Evolutionary conservation across 148 eudicot genomes (phyloP), one percentile per base, ranked within the genome.

Genomic region (Heliosperma pusillum): DNA sequence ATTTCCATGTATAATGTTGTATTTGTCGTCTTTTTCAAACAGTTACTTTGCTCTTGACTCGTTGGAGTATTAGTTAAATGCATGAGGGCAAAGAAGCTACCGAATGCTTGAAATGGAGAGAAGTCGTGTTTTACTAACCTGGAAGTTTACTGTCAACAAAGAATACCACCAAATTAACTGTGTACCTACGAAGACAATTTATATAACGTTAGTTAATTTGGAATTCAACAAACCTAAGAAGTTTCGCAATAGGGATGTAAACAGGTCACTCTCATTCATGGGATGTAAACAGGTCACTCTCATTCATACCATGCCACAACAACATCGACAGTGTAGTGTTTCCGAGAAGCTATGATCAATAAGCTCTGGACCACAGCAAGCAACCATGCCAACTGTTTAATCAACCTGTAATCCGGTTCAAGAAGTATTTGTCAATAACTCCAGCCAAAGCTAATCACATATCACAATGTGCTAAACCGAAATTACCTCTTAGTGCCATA

Each of bases 271-370:
- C n/a, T n/a, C n/a, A n/a, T n/a, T n/a, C n/a, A n/a, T n/a, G n/a
- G n/a, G n/a, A n/a, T n/a, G n/a, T n/a, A n/a, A n/a, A 76, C 30
- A 10, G 42, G 8, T 53, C n/a, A 10, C 40, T 50, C 55, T 50
- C 55, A 50, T 50, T 40, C 75, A 17, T 82, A 93, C 98, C 98
- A 93, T 36, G 98, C 98, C 59, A 90, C 96, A 27, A 92, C 89
- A 68, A 95, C 87, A 64, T 95, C 98, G 74, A 95, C 98, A 0
- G 96, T 88, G 85, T 95, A 95, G 85, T 95, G 98, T 74, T 95
- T 95, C 55, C 98, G 97, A 26, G 98, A 95, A 73, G 98, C 98
- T 69, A 95, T 72, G 22, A 95, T 95, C 88, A 95, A 85, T 71
- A 92, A 87, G 87, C 98, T 95, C 78, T 92, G 98, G 57, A 80